Base-by-base conservation (phyloP, 2,329 filamentous ascomycete genomes). In the Clarireedia sp. region DNA sequence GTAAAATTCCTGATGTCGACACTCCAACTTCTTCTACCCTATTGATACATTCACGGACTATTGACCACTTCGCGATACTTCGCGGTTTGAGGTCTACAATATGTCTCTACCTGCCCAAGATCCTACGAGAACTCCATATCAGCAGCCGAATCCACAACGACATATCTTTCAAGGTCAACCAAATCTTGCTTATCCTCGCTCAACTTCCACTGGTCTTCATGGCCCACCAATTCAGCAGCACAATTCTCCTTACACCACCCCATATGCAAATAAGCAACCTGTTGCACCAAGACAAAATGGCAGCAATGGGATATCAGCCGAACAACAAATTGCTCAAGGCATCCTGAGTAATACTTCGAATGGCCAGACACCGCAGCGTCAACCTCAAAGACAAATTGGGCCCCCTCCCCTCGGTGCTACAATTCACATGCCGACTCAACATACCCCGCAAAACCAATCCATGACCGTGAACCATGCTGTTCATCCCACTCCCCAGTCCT, bases 311-410 rank as follows among this genome's bases (percentile, higher is more conserved):
- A 61, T 65, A 12, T 67, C 66, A 47, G 66, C 66, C 47, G 66
- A 68, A 52, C 66, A 68, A 57, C 66, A 68, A 59, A 68, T 68
- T 60, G 66, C 66, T 23, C 64, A 67, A 57, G 66, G 66, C 43
- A 60, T 67, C 55, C 59, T 68, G 60, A 64, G 65, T 49, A 56
- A 56, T 52, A 29, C 40, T 8, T 59, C 61, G 49, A 60, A 59
- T 6, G 59, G 60, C 21, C 66, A 61, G 36, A 65, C 66, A 24
- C 61, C 66, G 19, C 66, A 68, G 61, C 64, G 66, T 48, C 62
- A 66, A 38, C 44, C 51, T 40, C 51, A 54, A 17, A 54, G 51
- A 5, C 51, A 54, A 54, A 48, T 48, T 54, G 51, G 43, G 1
- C 64, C 66, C 45, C 64, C 66, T 19, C 56, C 66, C 29, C 62